A percentile compares a stretch with the other conserved stretches of the same genome.
These are phyloP conservation scores for Colletotrichum tanaceti DNA, from an alignment of 2,329 filamentous ascomycete genomes.

Conservation along the genomic window DNA sequence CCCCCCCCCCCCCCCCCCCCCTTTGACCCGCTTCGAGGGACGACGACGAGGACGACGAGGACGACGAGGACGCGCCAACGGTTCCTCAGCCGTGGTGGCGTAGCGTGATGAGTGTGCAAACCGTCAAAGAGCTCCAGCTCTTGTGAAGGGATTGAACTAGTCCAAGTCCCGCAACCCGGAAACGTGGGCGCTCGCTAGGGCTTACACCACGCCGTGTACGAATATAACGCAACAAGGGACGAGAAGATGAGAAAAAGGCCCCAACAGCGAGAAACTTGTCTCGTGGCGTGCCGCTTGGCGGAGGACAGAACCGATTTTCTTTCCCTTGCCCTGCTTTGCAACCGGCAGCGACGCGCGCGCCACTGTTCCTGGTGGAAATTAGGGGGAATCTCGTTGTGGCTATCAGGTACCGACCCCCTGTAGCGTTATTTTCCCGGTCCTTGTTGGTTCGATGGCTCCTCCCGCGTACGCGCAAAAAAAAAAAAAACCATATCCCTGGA, in stretches of 20 bases:
- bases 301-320: constrained; percentile 20
- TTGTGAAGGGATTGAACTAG: constrained; percentile 7
- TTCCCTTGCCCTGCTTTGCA: constrained; percentile 15
- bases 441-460: constrained; percentile 4
- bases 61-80: background rate
- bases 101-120: constrained; percentile 1
- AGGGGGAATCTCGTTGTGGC: constrained; percentile 22
- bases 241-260: constrained; percentile 4
- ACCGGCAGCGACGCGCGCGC: constrained; percentile 33
- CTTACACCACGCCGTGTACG: constrained; percentile 13
- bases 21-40: constrained; percentile 15
- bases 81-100: constrained; percentile 10
- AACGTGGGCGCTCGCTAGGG: constrained; percentile 36
- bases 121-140: background rate
- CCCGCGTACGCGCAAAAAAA: constrained; percentile 1
- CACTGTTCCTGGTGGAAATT: constrained; percentile 40
- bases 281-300: constrained; percentile 36
- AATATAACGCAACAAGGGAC: constrained; percentile 12
- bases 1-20: too few species aligned
- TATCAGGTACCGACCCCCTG: constrained; percentile 2
- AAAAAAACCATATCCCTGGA: background rate
- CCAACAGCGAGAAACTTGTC: background rate
- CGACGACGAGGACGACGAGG: background rate
- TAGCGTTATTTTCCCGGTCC: constrained; percentile 9
- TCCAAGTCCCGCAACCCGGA: constrained; percentile 30